Percentiles rank a stretch among this genome's conserved stretches.
Conservation (phyloP, 108 stramenopile species). For the Ochromonas danica region DNA sequence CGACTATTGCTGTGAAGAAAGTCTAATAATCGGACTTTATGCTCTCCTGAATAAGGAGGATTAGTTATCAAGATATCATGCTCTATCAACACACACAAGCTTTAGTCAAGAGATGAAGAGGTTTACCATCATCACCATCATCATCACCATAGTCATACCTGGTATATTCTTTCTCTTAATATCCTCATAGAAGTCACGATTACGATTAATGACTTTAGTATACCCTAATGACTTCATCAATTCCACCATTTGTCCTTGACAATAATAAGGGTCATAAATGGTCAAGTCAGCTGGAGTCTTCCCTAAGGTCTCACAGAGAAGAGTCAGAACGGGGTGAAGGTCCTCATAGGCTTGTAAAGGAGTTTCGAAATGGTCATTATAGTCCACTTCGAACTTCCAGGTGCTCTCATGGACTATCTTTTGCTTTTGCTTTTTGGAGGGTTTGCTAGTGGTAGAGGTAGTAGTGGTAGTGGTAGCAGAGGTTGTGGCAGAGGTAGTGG, state of each 20-base stretch:
- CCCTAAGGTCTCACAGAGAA: neutral
- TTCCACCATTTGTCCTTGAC: constrained; percentile 21
- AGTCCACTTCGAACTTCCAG: constrained; percentile 31
- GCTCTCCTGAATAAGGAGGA: constrained; percentile 79
- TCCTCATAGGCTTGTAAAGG: constrained; percentile 10
- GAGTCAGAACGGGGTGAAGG: neutral
- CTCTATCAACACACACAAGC: neutral
- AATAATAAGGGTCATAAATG: constrained; percentile 45
- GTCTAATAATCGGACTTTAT: constrained; percentile 73
- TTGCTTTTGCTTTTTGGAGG: too few relatives aligned
- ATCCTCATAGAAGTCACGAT: constrained; percentile 78
- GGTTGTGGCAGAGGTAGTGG: too few relatives aligned
- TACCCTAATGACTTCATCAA: neutral
- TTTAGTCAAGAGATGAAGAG: neutral
- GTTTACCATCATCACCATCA: neutral
- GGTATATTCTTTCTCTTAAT: constrained; percentile 60
- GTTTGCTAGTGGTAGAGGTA: too few relatives aligned
- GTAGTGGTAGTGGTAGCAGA: too few relatives aligned
- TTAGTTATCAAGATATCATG: constrained; percentile 78
- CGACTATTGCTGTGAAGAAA: constrained; percentile 57
- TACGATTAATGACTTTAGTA: constrained; percentile 58
- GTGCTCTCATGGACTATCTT: neutral
- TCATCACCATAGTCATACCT: neutral
- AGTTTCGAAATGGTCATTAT: constrained; percentile 40
- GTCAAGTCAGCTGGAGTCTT: neutral